These are phyloP conservation scores for Syncephalis plumigaleata DNA, from an alignment of 371 early-diverging fungal genomes.

Conservation along the genomic window DNA sequence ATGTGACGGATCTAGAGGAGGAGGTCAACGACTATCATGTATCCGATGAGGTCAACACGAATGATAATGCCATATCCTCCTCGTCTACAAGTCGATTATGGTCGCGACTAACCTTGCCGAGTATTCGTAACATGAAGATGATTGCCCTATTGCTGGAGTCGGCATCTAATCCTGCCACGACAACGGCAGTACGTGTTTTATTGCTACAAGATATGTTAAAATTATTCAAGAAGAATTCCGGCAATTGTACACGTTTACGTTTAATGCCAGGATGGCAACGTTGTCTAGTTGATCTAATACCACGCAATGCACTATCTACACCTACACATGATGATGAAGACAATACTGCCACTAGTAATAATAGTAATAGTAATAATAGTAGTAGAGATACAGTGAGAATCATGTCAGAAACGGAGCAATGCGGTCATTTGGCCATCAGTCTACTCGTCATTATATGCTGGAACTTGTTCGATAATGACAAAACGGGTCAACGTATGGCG, in stretches of 20 bases:
- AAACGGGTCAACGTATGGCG: constrained; percentile 10
- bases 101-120: not conserved
- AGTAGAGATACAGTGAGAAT: constrained; percentile 6
- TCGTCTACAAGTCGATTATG: not conserved
- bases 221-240: constrained; percentile 4
- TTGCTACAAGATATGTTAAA: constrained; percentile 5
- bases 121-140: constrained; percentile 5
- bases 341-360: not conserved
- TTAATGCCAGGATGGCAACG: constrained; percentile 12
- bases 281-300: constrained; percentile 4
- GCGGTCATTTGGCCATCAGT: constrained; percentile 5
- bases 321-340: constrained; percentile 1
- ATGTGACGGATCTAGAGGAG: not conserved
- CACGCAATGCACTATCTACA: not conserved
- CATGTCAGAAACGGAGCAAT: too few species aligned
- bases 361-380: not conserved
- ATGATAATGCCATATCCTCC: not conserved
- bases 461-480: constrained; percentile 16
- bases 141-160: constrained; percentile 3
- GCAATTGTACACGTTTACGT: constrained; percentile 8
- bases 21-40: too few species aligned
- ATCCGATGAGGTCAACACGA: not conserved
- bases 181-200: constrained; percentile 1
- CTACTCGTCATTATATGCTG: constrained; percentile 7
- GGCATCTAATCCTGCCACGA: constrained; percentile 3